Base-by-base conservation (phyloP, 441 rosid genomes). In the Pelargonium fulgidum region DNA sequence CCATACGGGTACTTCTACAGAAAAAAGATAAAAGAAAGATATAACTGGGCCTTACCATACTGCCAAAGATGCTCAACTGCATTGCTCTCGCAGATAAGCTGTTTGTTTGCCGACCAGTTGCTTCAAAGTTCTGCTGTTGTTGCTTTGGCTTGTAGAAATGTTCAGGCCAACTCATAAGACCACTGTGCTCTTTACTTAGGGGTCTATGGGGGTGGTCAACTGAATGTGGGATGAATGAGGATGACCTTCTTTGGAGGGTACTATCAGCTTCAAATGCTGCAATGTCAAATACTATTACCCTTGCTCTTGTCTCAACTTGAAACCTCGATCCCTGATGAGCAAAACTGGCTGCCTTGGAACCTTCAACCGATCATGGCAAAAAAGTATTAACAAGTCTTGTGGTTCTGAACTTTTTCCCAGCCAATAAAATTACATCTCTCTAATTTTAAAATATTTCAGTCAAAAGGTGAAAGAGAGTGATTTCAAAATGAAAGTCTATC, bases 121-220 rank as follows among this genome's bases (percentile, higher is more conserved):
- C 80, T 67, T 66, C 72, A 56, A 8, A 42, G 62, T 64, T 75
- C 52, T 69, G 78, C 69, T 69, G 67, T 1, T 71, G 75, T 52
- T 76, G 78, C 69, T 75, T 64, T 47, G 77, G 69, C 66, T 66
- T 65, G 85, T 67, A 76, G 48, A 84, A 68, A 64, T 42, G 76
- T 68, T 89, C 90, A 6, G 96, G 96, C 92, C 92, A 91, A 64
- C 90, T 87, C 88, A 91, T 85, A 64, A 91, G 86, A 50, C 84
- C 82, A 20, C 76, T 71, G 72, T 85, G 92, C 74, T 89, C 93
- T 73, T 79, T 85, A 68, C 81, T 84, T 65, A 67, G 71, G 65
- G 86, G 47, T 81, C 85, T 81, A 72, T 82, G 87, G 26, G 81
- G 74, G 66, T 82, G 86, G 68, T 87, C 93, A 68, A 71, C 73